Evolutionary conservation across 495 filamentous ascomycete genomes (phyloP).

Genomic region (Penicillium macrosclerotiorum): DNA sequence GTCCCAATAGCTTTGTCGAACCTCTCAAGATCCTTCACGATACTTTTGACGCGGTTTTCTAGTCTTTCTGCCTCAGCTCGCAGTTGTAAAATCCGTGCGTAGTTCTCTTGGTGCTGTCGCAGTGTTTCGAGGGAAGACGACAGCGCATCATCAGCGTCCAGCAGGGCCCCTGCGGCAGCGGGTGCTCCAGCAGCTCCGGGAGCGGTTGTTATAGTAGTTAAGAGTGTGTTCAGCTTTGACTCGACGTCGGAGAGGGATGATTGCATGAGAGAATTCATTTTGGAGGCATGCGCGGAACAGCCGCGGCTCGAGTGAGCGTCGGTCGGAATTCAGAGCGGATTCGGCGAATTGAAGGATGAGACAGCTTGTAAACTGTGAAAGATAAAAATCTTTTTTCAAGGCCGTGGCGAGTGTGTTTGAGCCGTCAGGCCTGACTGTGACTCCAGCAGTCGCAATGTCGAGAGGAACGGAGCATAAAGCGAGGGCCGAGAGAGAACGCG

Average conservation of each 20-base stretch:
- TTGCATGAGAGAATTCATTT: constrained; percentile 41
- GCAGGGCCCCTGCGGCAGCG: constrained; percentile 36
- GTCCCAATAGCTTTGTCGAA: constrained; percentile 38
- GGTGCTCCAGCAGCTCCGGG: constrained; percentile 44
- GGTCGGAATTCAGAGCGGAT: background rate
- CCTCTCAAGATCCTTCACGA: constrained; percentile 39
- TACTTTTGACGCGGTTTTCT: constrained; percentile 40
- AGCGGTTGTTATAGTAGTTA: constrained; percentile 41
- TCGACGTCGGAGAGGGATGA: constrained; percentile 39
- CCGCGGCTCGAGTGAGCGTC: background rate
- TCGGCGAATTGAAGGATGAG: too few relatives aligned
- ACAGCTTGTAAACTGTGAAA: too few relatives aligned
- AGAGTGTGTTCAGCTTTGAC: constrained; percentile 39
- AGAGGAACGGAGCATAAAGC: too few relatives aligned
- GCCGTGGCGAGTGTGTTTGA: too few relatives aligned
- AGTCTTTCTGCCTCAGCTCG: constrained; percentile 38
- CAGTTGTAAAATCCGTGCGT: constrained; percentile 37
- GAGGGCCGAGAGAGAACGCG: background rate
- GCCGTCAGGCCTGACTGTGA: too few relatives aligned
- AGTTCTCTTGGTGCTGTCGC: constrained; percentile 43
- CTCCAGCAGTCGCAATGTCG: too few relatives aligned
- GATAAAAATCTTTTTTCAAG: too few relatives aligned
- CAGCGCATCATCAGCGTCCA: constrained; percentile 42
- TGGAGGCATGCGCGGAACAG: constrained; percentile 3
- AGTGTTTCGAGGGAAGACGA: constrained; percentile 40